Percentiles rank a stretch among this genome's conserved stretches.
Conservation (phyloP, 306 rosid species). For the Fragaria vesca region DNA sequence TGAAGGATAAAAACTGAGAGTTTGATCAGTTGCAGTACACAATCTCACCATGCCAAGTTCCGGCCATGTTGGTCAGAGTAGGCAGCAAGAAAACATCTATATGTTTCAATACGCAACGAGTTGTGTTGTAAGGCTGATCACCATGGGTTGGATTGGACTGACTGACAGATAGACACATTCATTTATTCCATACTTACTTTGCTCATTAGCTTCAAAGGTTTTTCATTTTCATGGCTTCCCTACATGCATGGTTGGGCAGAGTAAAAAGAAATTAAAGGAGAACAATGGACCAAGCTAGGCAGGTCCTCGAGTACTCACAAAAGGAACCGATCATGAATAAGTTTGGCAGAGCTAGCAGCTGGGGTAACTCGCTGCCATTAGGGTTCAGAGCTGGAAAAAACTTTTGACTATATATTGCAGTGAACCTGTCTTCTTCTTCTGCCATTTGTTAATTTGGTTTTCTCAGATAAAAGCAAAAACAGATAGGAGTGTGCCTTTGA, state of each 20-base stretch:
- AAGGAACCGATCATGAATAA: constrained; percentile 35
- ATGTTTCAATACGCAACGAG: not conserved
- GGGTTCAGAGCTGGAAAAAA: constrained; percentile 27
- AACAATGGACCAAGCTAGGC: constrained; percentile 49
- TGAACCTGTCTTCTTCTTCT: constrained; percentile 18
- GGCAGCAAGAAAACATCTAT: not conserved
- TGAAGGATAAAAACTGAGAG: not conserved
- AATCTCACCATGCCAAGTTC: too few relatives aligned
- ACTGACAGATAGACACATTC: not conserved
- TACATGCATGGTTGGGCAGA: constrained; percentile 55
- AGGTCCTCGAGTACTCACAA: constrained; percentile 36
- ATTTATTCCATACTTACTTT: not conserved
- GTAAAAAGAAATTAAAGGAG: constrained; percentile 52
- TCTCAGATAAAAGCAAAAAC: constrained; percentile 30
- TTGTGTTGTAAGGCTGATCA: not conserved
- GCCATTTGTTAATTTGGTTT: constrained; percentile 28
- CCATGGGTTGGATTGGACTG: not conserved
- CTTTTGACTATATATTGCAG: constrained; percentile 63
- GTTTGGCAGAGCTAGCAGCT: constrained; percentile 18
- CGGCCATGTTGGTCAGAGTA: too few relatives aligned
- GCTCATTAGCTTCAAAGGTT: not conserved
- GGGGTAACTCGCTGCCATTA: constrained; percentile 37
- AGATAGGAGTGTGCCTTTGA: constrained; percentile 30
- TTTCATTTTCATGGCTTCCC: constrained; percentile 22
- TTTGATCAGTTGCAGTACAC: not conserved